Conservation (phyloP, 108 stramenopile species). For the Epithemia pelagica region DNA sequence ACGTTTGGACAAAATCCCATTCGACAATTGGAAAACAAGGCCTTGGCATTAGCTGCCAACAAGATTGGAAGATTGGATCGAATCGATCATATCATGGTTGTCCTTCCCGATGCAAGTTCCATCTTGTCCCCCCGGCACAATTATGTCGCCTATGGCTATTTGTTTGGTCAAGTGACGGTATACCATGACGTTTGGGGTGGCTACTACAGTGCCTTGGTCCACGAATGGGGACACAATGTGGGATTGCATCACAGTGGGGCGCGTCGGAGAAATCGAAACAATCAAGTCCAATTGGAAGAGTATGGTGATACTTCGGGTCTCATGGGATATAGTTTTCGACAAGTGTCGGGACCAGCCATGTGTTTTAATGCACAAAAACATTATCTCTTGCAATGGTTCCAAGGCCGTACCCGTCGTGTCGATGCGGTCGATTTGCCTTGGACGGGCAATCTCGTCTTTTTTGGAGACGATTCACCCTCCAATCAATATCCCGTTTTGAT, state of each 20-base stretch:
- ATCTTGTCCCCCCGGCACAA: not conserved
- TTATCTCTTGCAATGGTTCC: not conserved
- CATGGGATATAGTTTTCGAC: not conserved
- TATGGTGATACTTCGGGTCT: conserved; percentile 5
- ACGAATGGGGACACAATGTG: conserved; percentile 9
- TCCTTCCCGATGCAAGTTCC: not conserved
- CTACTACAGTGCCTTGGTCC: not conserved
- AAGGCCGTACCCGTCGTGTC: not conserved
- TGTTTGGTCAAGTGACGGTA: not conserved
- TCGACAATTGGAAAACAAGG: conserved; percentile 5
- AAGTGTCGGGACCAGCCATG: not conserved
- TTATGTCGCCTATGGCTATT: conserved; percentile 8
- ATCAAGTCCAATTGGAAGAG: too few species aligned
- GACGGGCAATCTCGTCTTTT: not conserved
- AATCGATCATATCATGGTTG: not conserved
- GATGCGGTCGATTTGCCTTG: conserved; percentile 2
- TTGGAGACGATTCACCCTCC: not conserved
- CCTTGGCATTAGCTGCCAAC: not conserved
- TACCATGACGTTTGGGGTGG: not conserved
- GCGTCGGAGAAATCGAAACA: not conserved
- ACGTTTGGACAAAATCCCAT: not conserved
- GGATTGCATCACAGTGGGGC: conserved; percentile 4
- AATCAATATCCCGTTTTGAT: conserved; percentile 5
- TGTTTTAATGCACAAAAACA: conserved; percentile 11
- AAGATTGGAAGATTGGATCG: not conserved